Conservation (phyloP, 305 asterid genomes). For the Fraxinus albicans region DNA sequence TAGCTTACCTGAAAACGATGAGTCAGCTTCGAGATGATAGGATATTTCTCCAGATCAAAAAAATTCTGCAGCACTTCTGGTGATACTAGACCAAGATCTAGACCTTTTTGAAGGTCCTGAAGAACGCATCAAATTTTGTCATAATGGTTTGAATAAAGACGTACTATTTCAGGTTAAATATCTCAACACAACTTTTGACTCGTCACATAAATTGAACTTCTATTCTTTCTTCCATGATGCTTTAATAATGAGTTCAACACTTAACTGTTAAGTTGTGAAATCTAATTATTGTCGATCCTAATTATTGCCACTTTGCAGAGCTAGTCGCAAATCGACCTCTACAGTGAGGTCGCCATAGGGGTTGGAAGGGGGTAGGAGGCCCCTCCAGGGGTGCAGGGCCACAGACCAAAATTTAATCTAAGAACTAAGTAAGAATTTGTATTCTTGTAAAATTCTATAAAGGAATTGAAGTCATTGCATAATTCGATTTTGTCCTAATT, state of each 20-base stretch:
- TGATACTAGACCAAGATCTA: constrained; percentile 92
- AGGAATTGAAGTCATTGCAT: background rate
- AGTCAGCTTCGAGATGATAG: constrained; percentile 65
- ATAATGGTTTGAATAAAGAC: constrained; percentile 21
- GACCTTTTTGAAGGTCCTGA: constrained; percentile 93
- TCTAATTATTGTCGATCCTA: background rate
- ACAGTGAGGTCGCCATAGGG: no score
- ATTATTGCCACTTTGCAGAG: no score
- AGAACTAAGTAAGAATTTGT: no score
- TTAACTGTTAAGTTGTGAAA: background rate
- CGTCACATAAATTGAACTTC: background rate
- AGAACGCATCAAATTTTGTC: constrained; percentile 17
- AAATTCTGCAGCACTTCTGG: constrained; percentile 93
- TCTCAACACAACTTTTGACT: background rate
- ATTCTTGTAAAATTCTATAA: background rate
- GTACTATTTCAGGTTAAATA: constrained; percentile 1
- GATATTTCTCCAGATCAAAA: constrained; percentile 85
- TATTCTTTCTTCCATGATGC: background rate
- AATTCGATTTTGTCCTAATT: background rate
- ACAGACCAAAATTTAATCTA: background rate
- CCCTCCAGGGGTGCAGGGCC: background rate
- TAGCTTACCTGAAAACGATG: constrained; percentile 72
- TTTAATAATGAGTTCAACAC: background rate
- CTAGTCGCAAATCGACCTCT: no score
- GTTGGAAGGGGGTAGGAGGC: no score